phyloP scores from a whole-genome alignment of 805 yeast species.

The Candida coleopterorum region DNA sequence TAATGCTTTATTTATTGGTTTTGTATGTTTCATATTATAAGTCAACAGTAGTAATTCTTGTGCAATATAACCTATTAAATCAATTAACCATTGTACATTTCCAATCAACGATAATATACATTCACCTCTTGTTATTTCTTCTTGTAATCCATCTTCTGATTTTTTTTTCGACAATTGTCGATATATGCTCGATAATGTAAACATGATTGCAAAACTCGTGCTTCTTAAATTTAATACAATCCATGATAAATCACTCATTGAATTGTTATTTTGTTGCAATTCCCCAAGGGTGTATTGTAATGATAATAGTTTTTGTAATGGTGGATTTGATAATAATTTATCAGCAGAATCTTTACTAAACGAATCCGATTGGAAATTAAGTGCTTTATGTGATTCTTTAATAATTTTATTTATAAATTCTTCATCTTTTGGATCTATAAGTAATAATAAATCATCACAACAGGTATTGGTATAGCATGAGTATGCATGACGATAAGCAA shows the following conservation, averaged over 20 bases:
- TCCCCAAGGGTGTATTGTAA: constrained; percentile 65
- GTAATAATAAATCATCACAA: constrained; percentile 64
- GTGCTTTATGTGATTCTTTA: constrained; percentile 68
- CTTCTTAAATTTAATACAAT: constrained; percentile 63
- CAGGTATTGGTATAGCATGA: constrained; percentile 64
- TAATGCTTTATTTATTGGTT: constrained; percentile 41
- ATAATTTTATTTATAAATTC: constrained; percentile 13
- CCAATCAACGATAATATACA: constrained; percentile 64
- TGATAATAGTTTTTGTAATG: constrained; percentile 67
- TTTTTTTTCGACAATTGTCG: constrained; percentile 64
- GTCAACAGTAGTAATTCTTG: constrained; percentile 63
- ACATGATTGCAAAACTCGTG: constrained; percentile 66
- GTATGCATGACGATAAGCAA: constrained; percentile 64
- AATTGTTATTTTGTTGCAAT: constrained; percentile 24
- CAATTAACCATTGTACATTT: constrained; percentile 80
- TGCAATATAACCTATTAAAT: constrained; percentile 62
- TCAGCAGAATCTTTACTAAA: constrained; percentile 72
- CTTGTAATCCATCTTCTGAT: constrained; percentile 48
- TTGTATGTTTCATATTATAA: constrained; percentile 15
- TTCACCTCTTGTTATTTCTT: constrained; percentile 57
- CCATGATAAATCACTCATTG: constrained; percentile 52
- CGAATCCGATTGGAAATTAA: constrained; percentile 62
- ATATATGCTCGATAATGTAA: constrained; percentile 53
- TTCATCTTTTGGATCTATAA: constrained; percentile 46
- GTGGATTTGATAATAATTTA: constrained; percentile 72